Percentiles rank a stretch among this genome's conserved stretches.
Evolutionary conservation across 2,329 filamentous ascomycete genomes (phyloP).

Genomic region (Talaromyces funiculosus): DNA sequence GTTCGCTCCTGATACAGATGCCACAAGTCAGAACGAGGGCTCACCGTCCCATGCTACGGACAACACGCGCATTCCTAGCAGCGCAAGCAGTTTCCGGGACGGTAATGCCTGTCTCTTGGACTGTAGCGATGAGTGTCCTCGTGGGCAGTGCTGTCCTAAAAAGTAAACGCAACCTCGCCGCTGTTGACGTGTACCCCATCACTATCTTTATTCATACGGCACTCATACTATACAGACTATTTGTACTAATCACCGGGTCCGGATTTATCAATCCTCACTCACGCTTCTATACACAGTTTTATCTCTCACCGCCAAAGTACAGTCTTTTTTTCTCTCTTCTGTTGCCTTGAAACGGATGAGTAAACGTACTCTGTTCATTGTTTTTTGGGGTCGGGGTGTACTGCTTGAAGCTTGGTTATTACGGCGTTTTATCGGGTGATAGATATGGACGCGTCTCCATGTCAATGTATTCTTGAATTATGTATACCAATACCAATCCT

Average conservation of each 20-base stretch:
- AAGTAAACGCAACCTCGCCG: slow-evolving; percentile 14
- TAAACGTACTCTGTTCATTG: not conserved
- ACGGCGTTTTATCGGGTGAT: not conserved
- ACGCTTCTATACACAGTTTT: too few species aligned
- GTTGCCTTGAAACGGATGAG: not conserved
- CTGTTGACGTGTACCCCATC: not conserved
- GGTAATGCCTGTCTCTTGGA: slow-evolving; percentile 43
- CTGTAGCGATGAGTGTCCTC: slow-evolving; percentile 42
- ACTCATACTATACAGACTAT: not conserved
- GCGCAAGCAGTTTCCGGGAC: slow-evolving; percentile 32
- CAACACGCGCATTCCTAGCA: slow-evolving; percentile 22
- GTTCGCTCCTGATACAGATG: slow-evolving; percentile 45
- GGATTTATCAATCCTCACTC: not conserved
- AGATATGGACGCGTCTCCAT: not conserved
- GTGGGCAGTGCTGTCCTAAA: slow-evolving; percentile 39
- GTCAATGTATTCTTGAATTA: not conserved
- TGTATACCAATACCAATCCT: too few species aligned
- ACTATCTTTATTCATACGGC: not conserved
- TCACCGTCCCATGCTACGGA: not conserved
- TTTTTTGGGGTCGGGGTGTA: not conserved
- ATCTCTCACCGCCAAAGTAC: too few species aligned
- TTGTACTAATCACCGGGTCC: not conserved
- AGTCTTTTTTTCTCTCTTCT: not conserved
- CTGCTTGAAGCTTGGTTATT: not conserved
- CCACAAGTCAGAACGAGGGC: slow-evolving; percentile 19